Conservation (phyloP, 768 basidiomycete species). For the Leccinum barrowsii region DNA sequence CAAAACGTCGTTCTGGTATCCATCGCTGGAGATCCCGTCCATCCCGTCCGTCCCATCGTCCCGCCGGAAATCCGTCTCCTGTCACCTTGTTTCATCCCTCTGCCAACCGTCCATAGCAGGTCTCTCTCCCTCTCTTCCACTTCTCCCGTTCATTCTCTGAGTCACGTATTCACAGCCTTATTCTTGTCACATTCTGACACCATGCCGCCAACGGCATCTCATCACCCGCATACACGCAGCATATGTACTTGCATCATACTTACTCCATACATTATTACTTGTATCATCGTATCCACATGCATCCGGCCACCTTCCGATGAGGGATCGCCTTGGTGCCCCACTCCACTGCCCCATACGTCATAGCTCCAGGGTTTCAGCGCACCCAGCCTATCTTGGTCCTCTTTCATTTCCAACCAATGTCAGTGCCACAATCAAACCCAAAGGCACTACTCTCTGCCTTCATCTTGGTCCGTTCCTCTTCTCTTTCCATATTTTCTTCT, state of each 20-base stretch:
- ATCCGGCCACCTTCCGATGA: not conserved
- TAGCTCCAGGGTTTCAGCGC: not conserved
- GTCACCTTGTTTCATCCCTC: slow-evolving; percentile 10
- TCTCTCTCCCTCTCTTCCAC: not conserved
- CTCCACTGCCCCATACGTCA: slow-evolving; percentile 25
- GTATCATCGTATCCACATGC: slow-evolving; percentile 24
- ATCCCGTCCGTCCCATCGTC: slow-evolving; percentile 4
- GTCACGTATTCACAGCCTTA: slow-evolving; percentile 8
- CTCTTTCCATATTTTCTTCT: not conserved
- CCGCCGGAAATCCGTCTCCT: slow-evolving; percentile 5
- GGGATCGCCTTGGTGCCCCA: slow-evolving; percentile 1
- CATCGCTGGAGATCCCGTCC: slow-evolving; percentile 20
- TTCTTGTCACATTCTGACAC: slow-evolving; percentile 9
- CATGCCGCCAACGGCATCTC: slow-evolving; percentile 2
- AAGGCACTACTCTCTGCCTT: slow-evolving; percentile 39
- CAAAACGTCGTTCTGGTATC: slow-evolving; percentile 26
- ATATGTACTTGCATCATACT: slow-evolving; percentile 27
- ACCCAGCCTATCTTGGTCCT: not conserved
- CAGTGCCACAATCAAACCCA: slow-evolving; percentile 17
- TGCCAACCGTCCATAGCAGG: slow-evolving; percentile 8
- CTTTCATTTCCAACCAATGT: slow-evolving; percentile 19
- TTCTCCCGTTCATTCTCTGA: slow-evolving; percentile 6
- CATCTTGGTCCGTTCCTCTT: slow-evolving; percentile 42
- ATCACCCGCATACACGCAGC: slow-evolving; percentile 15
- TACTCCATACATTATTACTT: slow-evolving; percentile 18